These are phyloP conservation scores for Metarhizium anisopliae DNA, from an alignment of 2,329 filamentous ascomycete genomes.

Conservation along the genomic window DNA sequence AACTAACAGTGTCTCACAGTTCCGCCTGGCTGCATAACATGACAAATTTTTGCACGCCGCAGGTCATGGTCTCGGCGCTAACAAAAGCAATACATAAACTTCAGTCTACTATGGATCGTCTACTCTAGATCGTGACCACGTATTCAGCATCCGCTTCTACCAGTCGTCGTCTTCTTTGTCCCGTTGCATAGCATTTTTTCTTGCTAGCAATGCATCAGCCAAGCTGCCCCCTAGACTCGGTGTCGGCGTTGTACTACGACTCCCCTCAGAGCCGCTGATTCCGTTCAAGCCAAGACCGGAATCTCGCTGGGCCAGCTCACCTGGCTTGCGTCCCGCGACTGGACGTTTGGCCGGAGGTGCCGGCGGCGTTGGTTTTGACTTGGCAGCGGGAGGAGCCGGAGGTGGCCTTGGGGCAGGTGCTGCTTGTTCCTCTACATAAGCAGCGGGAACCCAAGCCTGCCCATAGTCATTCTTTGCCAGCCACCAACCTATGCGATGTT, in stretches of 20 bases:
- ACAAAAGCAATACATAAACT: background rate
- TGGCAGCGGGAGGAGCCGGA: constrained; percentile 50
- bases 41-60: background rate
- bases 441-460: constrained; percentile 91
- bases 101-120: background rate
- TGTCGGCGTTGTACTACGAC: constrained; percentile 63
- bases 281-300: constrained; percentile 55
- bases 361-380: constrained; percentile 62
- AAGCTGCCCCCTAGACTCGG: constrained; percentile 64
- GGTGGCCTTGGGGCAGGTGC: constrained; percentile 54
- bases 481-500: constrained; percentile 75
- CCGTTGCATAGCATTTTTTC: constrained; percentile 68
- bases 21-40: background rate
- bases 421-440: constrained; percentile 82
- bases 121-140: background rate
- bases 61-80: background rate
- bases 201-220: constrained; percentile 67
- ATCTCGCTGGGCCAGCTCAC: constrained; percentile 62
- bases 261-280: constrained; percentile 47
- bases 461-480: constrained; percentile 63
- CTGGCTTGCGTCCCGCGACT: constrained; percentile 61
- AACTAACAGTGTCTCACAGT: background rate
- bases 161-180: constrained; percentile 63
- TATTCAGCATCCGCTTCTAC: constrained; percentile 27
- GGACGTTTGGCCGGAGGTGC: constrained; percentile 76